Evolutionary conservation across 2,329 filamentous ascomycete species (phyloP), one percentile per base, ranked within the genome.

Genomic region (Macrophomina phaseolina): DNA sequence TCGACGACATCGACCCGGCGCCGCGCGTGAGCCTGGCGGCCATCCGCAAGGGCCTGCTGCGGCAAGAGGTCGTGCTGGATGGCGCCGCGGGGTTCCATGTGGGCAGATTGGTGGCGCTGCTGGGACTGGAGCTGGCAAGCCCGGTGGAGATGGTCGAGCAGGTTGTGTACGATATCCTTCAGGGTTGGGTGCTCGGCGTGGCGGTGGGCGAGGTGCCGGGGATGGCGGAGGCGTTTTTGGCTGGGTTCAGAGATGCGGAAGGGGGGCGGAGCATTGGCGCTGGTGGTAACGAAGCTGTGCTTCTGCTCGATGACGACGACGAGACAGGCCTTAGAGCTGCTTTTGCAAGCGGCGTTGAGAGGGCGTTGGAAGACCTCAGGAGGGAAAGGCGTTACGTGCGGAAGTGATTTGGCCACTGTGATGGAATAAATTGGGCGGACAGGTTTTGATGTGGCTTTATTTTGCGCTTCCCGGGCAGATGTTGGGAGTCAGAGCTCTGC

Each of bases 91-190:
- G 46, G 7, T 18, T 45, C 18, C 34, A 14, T 1, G 1, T 64
- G 3, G 61, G 61, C 1, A 3, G 61, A 23, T 3, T 64, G 6
- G 18, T 12, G 0, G 34, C 48, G 23, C 23, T 53, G 18, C 53
- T 64, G 2, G 61, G 61, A 5, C 34, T 64, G 3, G 16, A 11
- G 5, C 4, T 12, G 46, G 3, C n/a, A 16, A 1, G 14, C n/a
- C 1, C n/a, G 32, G 2, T 32, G 34, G 8, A 9, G 4, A 30
- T 38, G 30, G n/a, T 63, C 1, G 45, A 32, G 3, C 61, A 53
- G 61, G 42, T 64, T 18, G 61, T 64, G 5, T 64, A 53, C 14
- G 38, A 53, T 12, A 8, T 64, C 1, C n/a, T 64, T 3, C 61
- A 64, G 36, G 61, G 61, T 0, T 64, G 58, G 61, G 61, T 32